Conservation (phyloP, 352 stramenopile species). For the Pythium aphanidermatum region DNA sequence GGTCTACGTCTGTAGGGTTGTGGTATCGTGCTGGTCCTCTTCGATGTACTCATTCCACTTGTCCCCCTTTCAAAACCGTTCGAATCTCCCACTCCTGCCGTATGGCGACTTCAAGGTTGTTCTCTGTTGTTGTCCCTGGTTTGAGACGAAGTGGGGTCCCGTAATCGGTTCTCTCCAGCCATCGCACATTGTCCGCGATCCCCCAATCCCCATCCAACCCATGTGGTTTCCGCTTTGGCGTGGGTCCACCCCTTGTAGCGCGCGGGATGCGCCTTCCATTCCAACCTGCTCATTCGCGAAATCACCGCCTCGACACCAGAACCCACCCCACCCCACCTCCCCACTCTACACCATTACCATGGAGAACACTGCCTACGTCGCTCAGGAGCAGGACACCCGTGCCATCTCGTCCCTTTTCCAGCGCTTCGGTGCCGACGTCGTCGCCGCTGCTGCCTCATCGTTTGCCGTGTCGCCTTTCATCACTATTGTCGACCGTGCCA, state of each 20-base stretch:
- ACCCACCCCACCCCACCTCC: neutral
- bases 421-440: conserved; percentile 23
- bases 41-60: conserved; percentile 21
- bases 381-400: conserved; percentile 7
- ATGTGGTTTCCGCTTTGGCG: too few species aligned
- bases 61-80: conserved; percentile 16
- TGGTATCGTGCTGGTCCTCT: conserved; percentile 8
- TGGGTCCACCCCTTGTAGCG: too few species aligned
- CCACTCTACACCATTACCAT: conserved; percentile 12
- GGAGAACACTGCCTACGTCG: conserved; percentile 12
- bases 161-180: too few species aligned
- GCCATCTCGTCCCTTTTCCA: conserved; percentile 5
- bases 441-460: conserved; percentile 23
- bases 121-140: too few species aligned
- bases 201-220: conserved; percentile 1
- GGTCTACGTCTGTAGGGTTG: conserved; percentile 3
- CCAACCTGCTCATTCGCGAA: conserved; percentile 19
- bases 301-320: conserved; percentile 10
- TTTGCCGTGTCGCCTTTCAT: conserved; percentile 43
- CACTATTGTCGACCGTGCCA: conserved; percentile 42
- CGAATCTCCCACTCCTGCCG: conserved; percentile 3
- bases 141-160: too few species aligned
- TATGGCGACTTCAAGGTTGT: too few species aligned
- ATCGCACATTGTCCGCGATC: neutral
- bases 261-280: too few species aligned